A percentile compares a stretch with the other conserved stretches of the same genome.
phyloP scores from a whole-genome alignment of 108 stramenopile species.

The Conticribra weissflogii region DNA sequence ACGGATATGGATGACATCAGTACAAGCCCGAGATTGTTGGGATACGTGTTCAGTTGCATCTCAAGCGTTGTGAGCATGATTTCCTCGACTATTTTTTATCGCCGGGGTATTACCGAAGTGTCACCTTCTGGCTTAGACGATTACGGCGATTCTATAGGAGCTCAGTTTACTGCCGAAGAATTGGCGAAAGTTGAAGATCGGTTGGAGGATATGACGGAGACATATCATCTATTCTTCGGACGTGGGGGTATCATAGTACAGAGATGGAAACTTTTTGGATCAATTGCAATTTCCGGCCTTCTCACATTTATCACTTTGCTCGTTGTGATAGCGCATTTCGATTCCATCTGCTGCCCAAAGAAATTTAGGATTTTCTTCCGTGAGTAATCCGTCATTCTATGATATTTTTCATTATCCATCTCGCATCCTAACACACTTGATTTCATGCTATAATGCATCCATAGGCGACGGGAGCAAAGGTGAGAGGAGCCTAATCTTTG shows the following conservation, averaged over 20 bases:
- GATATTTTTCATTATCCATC: too few species aligned
- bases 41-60: constrained; percentile 27
- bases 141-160: background rate
- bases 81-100: constrained; percentile 31
- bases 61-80: constrained; percentile 17
- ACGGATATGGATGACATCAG: constrained; percentile 18
- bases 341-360: constrained; percentile 29
- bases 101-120: constrained; percentile 4
- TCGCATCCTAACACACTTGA: too few species aligned
- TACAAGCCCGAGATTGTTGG: constrained; percentile 27
- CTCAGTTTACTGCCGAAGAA: constrained; percentile 5
- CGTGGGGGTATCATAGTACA: constrained; percentile 18
- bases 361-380: constrained; percentile 21
- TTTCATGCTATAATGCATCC: too few species aligned
- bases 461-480: constrained; percentile 28
- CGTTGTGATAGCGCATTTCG: constrained; percentile 29
- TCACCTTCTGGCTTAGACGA: background rate
- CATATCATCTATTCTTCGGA: constrained; percentile 10
- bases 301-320: constrained; percentile 20
- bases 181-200: background rate
- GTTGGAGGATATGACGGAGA: constrained; percentile 2
- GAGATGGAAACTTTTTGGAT: constrained; percentile 17
- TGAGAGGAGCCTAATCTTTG: constrained; percentile 31
- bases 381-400: too few species aligned
- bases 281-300: constrained; percentile 25